Evolutionary conservation across 805 yeast species (phyloP), one percentile per base, ranked within the genome.

Genomic region (Dipodascus geniculatus): DNA sequence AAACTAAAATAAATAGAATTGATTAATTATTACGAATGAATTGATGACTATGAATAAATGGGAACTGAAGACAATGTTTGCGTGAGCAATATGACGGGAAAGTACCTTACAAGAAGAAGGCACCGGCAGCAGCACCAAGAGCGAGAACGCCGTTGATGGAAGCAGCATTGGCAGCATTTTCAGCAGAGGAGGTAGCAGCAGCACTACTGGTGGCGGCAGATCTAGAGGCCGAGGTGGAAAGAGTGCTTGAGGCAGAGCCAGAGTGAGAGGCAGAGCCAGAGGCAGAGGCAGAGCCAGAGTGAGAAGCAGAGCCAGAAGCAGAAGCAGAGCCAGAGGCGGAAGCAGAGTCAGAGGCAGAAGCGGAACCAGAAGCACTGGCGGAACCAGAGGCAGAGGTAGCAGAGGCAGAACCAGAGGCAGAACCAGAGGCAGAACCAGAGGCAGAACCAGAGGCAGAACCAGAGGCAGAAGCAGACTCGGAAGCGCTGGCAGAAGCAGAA

Each of bases 51-150:
- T 14, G 14, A 38, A 38, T n/a, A 6, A 38, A 9, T n/a, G 6
- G 44, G 14, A 38, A 38, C 17, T n/a, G n/a, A n/a, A n/a, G n/a
- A n/a, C n/a, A n/a, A n/a, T n/a, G n/a, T n/a, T 38, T 16, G 20
- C 6, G 20, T 9, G 44, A 6, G 20, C 17, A 38, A n/a, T 6
- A 17, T 4, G 14, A n/a, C n/a, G 20, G 14, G 20, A 38, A 17
- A 38, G 44, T 38, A 11, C 14, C 20, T 38, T 38, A 38, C 19
- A 38, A 38, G 14, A 38, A 23, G 24, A 49, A 42, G 22, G 56
- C 55, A 38, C 49, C 51, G 42, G 60, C 54, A 31, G 52, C 44
- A 48, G 50, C 51, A 48, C 44, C 44, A n/a, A 38, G 59, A 42
- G 48, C 48, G 23, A 53, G 28, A 48, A 48, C 50, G n/a, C 54